phyloP scores from a whole-genome alignment of 805 yeast species.

The Sugiyamaella marilandica region DNA sequence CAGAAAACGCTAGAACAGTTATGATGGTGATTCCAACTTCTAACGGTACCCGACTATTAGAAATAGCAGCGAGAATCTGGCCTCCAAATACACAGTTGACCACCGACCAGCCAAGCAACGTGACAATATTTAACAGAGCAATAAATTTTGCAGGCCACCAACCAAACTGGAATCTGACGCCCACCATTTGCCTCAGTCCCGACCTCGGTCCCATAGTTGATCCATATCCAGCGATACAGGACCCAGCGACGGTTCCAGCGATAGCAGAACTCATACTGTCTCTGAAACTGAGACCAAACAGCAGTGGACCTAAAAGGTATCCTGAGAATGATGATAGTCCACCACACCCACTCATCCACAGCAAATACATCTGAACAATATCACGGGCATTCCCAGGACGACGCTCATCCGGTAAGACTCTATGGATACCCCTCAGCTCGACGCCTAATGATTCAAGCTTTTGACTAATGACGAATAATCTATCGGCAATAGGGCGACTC shows the following conservation, averaged over 20 bases:
- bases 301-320: conserved; percentile 66
- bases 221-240: conserved; percentile 75
- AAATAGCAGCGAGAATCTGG: conserved; percentile 63
- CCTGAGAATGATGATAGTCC: conserved; percentile 89
- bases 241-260: conserved; percentile 61
- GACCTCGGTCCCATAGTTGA: conserved; percentile 86
- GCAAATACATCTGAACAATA: conserved; percentile 48
- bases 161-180: conserved; percentile 75
- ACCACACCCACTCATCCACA: conserved; percentile 84
- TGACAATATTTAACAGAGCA: conserved; percentile 64
- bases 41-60: conserved; percentile 61
- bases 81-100: conserved; percentile 90
- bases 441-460: conserved; percentile 56
- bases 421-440: conserved; percentile 75
- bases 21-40: conserved; percentile 73
- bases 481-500: conserved; percentile 2
- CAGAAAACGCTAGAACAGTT: conserved; percentile 54
- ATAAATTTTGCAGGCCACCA: conserved; percentile 80
- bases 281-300: conserved; percentile 63
- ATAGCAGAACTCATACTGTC: conserved; percentile 61
- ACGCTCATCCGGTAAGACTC: conserved; percentile 64
- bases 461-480: conserved; percentile 20
- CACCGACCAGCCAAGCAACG: conserved; percentile 90
- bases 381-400: conserved; percentile 22
- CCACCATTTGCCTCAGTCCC: conserved; percentile 85